These are phyloP conservation scores for Starmera caribaea DNA, from an alignment of 805 yeast species.

Conservation along the genomic window DNA sequence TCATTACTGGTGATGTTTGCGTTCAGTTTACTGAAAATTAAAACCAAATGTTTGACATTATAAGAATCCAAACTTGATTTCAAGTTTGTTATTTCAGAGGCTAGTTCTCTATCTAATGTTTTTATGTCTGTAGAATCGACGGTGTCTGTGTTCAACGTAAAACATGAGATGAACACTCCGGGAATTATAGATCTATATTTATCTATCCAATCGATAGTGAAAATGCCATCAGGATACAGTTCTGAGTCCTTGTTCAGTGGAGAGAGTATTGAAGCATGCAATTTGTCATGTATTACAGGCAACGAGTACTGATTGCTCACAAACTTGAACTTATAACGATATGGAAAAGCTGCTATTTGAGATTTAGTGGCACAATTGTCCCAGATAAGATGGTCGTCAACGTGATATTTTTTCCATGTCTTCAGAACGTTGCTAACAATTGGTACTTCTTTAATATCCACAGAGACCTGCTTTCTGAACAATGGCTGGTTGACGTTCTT, in stretches of 20 bases:
- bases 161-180: slow-evolving; percentile 33
- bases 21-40: slow-evolving; percentile 22
- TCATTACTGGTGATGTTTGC: slow-evolving; percentile 21
- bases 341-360: slow-evolving; percentile 12
- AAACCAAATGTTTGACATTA: slow-evolving; percentile 25
- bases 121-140: slow-evolving; percentile 14
- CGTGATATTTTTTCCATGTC: slow-evolving; percentile 20
- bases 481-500: slow-evolving; percentile 2
- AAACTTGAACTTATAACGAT: slow-evolving; percentile 22
- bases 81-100: slow-evolving; percentile 25
- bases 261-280: slow-evolving; percentile 24
- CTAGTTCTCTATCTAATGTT: slow-evolving; percentile 22
- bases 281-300: slow-evolving; percentile 8
- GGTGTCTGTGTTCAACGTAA: slow-evolving; percentile 27
- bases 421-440: slow-evolving; percentile 18
- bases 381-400: slow-evolving; percentile 17
- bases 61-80: slow-evolving; percentile 21
- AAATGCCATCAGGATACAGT: slow-evolving; percentile 30
- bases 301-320: slow-evolving; percentile 18
- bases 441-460: slow-evolving; percentile 1
- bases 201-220: slow-evolving; percentile 41
- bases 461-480: slow-evolving; percentile 5
- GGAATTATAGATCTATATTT: slow-evolving; percentile 43
- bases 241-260: slow-evolving; percentile 33
- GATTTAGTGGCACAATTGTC: slow-evolving; percentile 15